These are phyloP conservation scores for Nemania serpens DNA, from an alignment of 2,329 filamentous ascomycete species.

Conservation along the genomic window DNA sequence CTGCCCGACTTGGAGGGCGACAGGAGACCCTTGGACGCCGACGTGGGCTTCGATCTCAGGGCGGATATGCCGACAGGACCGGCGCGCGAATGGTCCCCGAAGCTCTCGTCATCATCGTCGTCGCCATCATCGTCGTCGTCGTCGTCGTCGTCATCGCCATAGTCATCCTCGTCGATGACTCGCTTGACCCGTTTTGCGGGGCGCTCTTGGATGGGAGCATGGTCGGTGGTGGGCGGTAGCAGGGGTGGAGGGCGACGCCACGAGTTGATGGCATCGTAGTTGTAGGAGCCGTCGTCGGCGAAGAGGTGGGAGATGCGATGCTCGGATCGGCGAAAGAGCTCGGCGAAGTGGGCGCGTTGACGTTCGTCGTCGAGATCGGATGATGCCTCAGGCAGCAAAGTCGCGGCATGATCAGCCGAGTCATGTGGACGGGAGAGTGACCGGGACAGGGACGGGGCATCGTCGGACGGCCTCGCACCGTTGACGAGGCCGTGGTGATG, in stretches of 20 bases:
- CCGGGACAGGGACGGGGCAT: slow-evolving; percentile 51
- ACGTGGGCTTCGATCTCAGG: slow-evolving; percentile 53
- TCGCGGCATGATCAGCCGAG: slow-evolving; percentile 54
- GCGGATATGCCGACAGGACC: slow-evolving; percentile 50
- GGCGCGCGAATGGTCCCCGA: slow-evolving; percentile 16
- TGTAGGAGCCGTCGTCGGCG: slow-evolving; percentile 58
- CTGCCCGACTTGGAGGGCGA: slow-evolving; percentile 74
- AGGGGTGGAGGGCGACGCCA: slow-evolving; percentile 52
- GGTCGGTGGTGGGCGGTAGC: slow-evolving; percentile 61
- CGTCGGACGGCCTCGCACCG: slow-evolving; percentile 60
- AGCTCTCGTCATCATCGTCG: slow-evolving; percentile 57
- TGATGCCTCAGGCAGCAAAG: slow-evolving; percentile 66
- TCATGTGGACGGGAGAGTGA: slow-evolving; percentile 48
- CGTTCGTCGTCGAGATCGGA: slow-evolving; percentile 70
- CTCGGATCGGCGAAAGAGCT: slow-evolving; percentile 78
- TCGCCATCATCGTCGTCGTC: slow-evolving; percentile 43
- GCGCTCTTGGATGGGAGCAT: slow-evolving; percentile 62
- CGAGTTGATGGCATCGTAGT: slow-evolving; percentile 58
- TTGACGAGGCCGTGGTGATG: slow-evolving; percentile 46
- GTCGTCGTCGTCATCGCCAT: slow-evolving; percentile 80
- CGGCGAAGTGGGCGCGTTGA: slow-evolving; percentile 74
- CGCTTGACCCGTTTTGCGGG: slow-evolving; percentile 76
- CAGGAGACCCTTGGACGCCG: slow-evolving; percentile 62
- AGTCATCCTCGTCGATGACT: slow-evolving; percentile 82
- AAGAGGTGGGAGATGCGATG: slow-evolving; percentile 79